phyloP scores from a whole-genome alignment of 306 rosid species.

The Abrus precatorius region DNA sequence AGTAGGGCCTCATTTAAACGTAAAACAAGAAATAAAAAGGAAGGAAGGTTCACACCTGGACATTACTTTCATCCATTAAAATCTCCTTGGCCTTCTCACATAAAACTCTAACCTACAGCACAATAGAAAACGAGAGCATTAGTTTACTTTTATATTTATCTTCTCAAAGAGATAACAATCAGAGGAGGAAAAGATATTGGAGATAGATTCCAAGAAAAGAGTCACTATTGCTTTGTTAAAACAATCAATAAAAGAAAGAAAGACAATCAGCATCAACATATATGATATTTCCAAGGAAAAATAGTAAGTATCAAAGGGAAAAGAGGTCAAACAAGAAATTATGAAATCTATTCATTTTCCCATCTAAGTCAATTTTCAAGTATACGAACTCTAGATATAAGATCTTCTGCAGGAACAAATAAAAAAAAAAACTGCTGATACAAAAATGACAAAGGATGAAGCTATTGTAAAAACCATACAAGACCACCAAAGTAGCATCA shows the following conservation, averaged over 20 bases:
- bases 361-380: slow-evolving; percentile 7
- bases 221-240: not conserved
- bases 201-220: not conserved
- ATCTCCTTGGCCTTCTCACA: slow-evolving; percentile 84
- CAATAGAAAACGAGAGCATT: slow-evolving; percentile 39
- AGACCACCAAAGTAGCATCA: slow-evolving; percentile 2
- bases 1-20: not conserved
- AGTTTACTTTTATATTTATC: not conserved
- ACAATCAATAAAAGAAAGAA: not conserved
- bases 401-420: not conserved
- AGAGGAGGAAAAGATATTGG: not conserved
- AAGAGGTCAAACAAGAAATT: not conserved
- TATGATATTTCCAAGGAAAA: not conserved
- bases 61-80: slow-evolving; percentile 85
- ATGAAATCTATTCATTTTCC: slow-evolving; percentile 2
- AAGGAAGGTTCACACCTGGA: slow-evolving; percentile 66
- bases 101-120: slow-evolving; percentile 67
- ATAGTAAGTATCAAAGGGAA: not conserved
- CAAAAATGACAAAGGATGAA: not conserved
- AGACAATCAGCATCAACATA: not conserved
- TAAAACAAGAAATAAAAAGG: slow-evolving; percentile 31
- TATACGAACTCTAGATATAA: not conserved
- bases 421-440: not conserved
- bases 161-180: not conserved
- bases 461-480: not conserved